Percentiles rank a stretch among this genome's conserved stretches.
These are phyloP conservation scores for Rosa lucieae DNA, from an alignment of 306 rosid species.

Conservation along the genomic window DNA sequence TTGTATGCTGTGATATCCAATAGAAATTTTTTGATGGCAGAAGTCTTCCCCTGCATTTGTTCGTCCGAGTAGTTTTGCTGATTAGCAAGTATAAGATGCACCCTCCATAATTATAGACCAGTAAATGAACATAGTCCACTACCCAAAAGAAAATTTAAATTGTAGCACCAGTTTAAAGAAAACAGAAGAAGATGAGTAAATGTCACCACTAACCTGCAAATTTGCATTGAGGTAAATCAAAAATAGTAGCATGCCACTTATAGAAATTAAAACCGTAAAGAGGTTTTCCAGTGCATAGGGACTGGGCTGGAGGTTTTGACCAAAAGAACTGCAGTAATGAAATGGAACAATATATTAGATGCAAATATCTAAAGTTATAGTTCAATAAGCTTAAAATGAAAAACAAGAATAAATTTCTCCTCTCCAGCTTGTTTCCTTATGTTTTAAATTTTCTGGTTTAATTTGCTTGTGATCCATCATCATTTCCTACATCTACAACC, in stretches of 20 bases:
- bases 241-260: slow-evolving; percentile 11
- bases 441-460: background rate
- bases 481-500: background rate
- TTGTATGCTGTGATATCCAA: background rate
- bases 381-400: background rate
- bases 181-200: slow-evolving; percentile 11
- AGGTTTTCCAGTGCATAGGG: slow-evolving; percentile 8
- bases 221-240: slow-evolving; percentile 7
- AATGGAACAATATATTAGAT: background rate
- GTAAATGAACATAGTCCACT: background rate
- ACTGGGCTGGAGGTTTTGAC: slow-evolving; percentile 16
- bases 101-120: background rate
- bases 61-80: background rate
- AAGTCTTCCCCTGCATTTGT: background rate
- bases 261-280: background rate
- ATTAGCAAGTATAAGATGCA: background rate
- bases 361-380: background rate
- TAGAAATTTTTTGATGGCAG: background rate
- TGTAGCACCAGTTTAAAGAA: background rate
- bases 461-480: background rate
- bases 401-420: background rate
- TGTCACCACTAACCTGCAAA: slow-evolving; percentile 9
- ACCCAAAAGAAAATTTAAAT: background rate
- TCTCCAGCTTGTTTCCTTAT: background rate
- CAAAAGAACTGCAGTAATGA: slow-evolving; percentile 11